These are phyloP conservation scores for Plasmodium adleri DNA, from an alignment of 169 alveolate species.

Conservation along the genomic window DNA sequence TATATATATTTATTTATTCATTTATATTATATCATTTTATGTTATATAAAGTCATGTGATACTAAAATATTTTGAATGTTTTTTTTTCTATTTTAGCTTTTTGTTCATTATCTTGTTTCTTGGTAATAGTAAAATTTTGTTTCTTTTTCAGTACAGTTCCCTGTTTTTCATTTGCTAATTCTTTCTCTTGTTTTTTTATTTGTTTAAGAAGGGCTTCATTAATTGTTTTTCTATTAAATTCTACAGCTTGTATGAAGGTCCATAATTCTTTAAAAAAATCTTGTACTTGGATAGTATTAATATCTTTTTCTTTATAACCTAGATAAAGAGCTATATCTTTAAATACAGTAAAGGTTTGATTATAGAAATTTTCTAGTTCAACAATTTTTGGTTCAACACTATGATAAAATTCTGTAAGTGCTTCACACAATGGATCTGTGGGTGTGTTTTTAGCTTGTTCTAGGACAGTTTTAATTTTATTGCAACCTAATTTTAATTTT, in stretches of 20 bases:
- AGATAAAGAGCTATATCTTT: slow-evolving; percentile 85
- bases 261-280: slow-evolving; percentile 89
- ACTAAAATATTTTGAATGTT: slow-evolving; percentile 71
- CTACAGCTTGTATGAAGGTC: slow-evolving; percentile 89
- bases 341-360: slow-evolving; percentile 83
- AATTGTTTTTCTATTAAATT: slow-evolving; percentile 85
- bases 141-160: slow-evolving; percentile 33
- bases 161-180: slow-evolving; percentile 82
- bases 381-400: slow-evolving; percentile 77
- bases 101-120: slow-evolving; percentile 33
- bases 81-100: slow-evolving; percentile 23
- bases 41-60: neutral
- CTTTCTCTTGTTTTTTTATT: slow-evolving; percentile 82
- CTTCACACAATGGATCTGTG: slow-evolving; percentile 80
- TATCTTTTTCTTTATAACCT: slow-evolving; percentile 91
- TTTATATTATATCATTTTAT: no score
- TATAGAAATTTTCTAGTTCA: slow-evolving; percentile 46
- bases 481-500: slow-evolving; percentile 81
- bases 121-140: slow-evolving; percentile 59
- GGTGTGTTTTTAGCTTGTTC: slow-evolving; percentile 78
- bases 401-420: slow-evolving; percentile 76
- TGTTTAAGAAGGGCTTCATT: slow-evolving; percentile 80
- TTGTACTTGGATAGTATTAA: slow-evolving; percentile 86
- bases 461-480: slow-evolving; percentile 79
- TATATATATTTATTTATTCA: no score